Percentiles rank a stretch among this genome's conserved stretches.
phyloP scores from a whole-genome alignment of 225 moss, liverwort and hornwort genomes.

The Polytrichum formosum region DNA sequence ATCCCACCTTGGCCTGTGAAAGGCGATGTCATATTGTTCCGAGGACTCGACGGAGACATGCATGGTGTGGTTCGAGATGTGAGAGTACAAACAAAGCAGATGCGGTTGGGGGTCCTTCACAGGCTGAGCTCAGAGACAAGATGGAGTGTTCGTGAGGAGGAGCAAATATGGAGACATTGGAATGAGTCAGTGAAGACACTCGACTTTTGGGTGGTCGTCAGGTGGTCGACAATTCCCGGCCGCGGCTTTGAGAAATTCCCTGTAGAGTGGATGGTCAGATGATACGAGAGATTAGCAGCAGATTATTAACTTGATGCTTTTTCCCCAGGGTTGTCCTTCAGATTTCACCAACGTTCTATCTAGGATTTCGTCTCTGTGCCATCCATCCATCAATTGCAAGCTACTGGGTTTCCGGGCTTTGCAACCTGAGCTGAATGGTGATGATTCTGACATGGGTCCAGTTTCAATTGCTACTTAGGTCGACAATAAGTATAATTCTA shows the following conservation, averaged over 20 bases:
- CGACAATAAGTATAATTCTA: too few relatives aligned
- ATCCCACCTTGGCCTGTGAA: slow-evolving; percentile 64
- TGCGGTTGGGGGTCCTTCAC: slow-evolving; percentile 43
- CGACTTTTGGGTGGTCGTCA: slow-evolving; percentile 48
- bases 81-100: slow-evolving; percentile 42
- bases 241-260: slow-evolving; percentile 43
- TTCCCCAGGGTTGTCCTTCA: neutral
- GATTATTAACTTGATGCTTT: neutral
- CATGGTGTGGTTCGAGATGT: slow-evolving; percentile 54
- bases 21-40: slow-evolving; percentile 45
- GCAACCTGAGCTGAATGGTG: slow-evolving; percentile 5
- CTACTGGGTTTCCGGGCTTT: slow-evolving; percentile 3
- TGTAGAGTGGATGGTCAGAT: slow-evolving; percentile 54
- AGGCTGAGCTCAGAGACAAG: slow-evolving; percentile 43
- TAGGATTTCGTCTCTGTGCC: neutral
- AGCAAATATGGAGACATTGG: slow-evolving; percentile 43
- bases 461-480: too few relatives aligned
- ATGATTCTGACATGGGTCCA: too few relatives aligned
- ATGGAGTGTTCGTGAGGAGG: slow-evolving; percentile 57
- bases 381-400: neutral
- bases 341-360: neutral
- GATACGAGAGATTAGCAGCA: neutral
- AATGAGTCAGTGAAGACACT: slow-evolving; percentile 49
- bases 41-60: slow-evolving; percentile 40
- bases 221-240: slow-evolving; percentile 41